Conservation (phyloP, 2,329 filamentous ascomycete species). For the Pseudomassariella vexata region DNA sequence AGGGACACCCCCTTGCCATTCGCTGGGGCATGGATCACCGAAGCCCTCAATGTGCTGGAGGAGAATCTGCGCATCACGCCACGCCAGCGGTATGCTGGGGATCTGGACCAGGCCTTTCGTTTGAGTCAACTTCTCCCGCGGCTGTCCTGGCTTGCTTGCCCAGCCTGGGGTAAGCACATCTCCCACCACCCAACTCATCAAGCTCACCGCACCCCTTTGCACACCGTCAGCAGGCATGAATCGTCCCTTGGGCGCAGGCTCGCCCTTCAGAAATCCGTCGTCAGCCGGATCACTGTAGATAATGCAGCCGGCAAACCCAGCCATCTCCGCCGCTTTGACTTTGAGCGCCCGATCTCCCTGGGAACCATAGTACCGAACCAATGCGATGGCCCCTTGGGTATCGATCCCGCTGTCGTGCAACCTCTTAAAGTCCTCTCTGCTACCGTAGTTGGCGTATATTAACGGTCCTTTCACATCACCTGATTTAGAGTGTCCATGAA, state of each 20-base stretch:
- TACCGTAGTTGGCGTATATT: slow-evolving; percentile 90
- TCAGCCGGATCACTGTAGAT: slow-evolving; percentile 89
- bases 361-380: slow-evolving; percentile 75
- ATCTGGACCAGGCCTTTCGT: slow-evolving; percentile 73
- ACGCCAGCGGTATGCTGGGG: slow-evolving; percentile 83
- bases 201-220: slow-evolving; percentile 73
- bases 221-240: slow-evolving; percentile 79
- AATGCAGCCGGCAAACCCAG: slow-evolving; percentile 80
- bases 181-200: slow-evolving; percentile 78
- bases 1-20: slow-evolving; percentile 74
- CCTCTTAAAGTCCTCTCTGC: slow-evolving; percentile 72
- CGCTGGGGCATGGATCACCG: slow-evolving; percentile 61
- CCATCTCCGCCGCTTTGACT: slow-evolving; percentile 81
- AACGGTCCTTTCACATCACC: slow-evolving; percentile 82
- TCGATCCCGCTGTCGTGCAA: slow-evolving; percentile 67
- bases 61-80: slow-evolving; percentile 79
- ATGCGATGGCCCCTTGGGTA: slow-evolving; percentile 71
- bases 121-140: slow-evolving; percentile 63
- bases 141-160: slow-evolving; percentile 61
- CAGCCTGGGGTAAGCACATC: slow-evolving; percentile 90
- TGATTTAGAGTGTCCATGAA: slow-evolving; percentile 83
- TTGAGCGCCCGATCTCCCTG: slow-evolving; percentile 72
- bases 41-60: slow-evolving; percentile 70
- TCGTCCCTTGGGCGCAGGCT: slow-evolving; percentile 68
- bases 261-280: slow-evolving; percentile 71